These are phyloP conservation scores for Arthrobotrys pseudoclavata DNA, from an alignment of 2,329 filamentous ascomycete species.

Conservation along the genomic window DNA sequence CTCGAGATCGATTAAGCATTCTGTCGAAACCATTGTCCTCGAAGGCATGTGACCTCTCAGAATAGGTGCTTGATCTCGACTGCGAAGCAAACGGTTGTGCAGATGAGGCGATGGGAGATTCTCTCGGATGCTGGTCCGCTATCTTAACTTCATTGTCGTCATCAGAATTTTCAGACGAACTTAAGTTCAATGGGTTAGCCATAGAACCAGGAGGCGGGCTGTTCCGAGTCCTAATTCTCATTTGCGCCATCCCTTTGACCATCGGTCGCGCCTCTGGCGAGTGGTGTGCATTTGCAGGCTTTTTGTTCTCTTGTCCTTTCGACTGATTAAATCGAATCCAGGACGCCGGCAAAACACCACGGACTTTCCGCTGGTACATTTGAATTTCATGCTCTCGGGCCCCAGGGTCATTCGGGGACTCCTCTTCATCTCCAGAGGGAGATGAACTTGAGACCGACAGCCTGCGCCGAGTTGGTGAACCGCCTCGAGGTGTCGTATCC, in stretches of 20 bases:
- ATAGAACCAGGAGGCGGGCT: conserved; percentile 48
- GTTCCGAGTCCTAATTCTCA: conserved; percentile 45
- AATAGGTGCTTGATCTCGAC: not conserved
- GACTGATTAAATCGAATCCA: conserved; percentile 52
- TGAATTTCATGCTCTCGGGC: conserved; percentile 40
- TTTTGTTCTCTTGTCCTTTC: conserved; percentile 3
- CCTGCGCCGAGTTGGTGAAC: conserved; percentile 1
- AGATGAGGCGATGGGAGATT: not conserved
- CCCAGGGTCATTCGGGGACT: conserved; percentile 31
- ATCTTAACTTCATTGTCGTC: conserved; percentile 3
- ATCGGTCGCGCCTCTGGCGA: conserved; percentile 42
- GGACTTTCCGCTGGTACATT: conserved; percentile 36
- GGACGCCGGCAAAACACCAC: conserved; percentile 55
- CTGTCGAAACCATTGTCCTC: conserved; percentile 48
- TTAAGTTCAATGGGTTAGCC: conserved; percentile 36
- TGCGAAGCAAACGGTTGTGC: not conserved
- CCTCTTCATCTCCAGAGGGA: conserved; percentile 16
- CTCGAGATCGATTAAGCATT: conserved; percentile 40
- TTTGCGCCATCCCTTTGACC: conserved; percentile 52
- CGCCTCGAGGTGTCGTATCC: conserved; percentile 10
- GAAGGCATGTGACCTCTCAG: conserved; percentile 34
- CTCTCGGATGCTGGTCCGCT: not conserved
- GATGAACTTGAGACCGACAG: conserved; percentile 2
- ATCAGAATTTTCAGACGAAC: conserved; percentile 41
- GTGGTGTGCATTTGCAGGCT: not conserved